phyloP scores from a whole-genome alignment of 2,329 filamentous ascomycete species.

The Colletotrichum siamense region DNA sequence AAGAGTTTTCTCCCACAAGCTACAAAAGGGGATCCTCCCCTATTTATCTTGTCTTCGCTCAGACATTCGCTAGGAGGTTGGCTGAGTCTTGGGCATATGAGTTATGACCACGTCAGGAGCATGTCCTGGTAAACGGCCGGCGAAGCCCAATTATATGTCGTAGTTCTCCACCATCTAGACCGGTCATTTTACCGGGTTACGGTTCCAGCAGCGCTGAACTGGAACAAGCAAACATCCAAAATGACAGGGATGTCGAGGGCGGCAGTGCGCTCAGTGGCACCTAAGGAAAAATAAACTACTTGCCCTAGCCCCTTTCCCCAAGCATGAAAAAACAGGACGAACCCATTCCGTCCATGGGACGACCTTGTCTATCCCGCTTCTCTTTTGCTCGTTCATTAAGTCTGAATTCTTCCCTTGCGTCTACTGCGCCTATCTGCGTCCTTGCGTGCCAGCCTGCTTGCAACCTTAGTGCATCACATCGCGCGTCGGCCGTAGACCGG shows the following conservation, averaged over 20 bases:
- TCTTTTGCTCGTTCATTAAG: not conserved
- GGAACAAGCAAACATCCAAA: not conserved
- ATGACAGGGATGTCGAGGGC: not conserved
- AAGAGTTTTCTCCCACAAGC: not conserved
- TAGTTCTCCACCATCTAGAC: not conserved
- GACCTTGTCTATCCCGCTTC: conserved; percentile 9
- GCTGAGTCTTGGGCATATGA: not conserved
- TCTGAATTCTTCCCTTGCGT: not conserved
- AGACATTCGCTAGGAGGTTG: not conserved
- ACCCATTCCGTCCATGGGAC: conserved; percentile 11
- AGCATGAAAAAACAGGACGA: conserved; percentile 1
- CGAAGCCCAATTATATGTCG: not conserved
- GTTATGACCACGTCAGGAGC: not conserved
- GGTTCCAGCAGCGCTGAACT: not conserved
- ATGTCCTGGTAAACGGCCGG: not conserved
- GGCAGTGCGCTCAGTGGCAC: not conserved
- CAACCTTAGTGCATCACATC: not conserved
- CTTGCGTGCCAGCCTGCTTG: not conserved
- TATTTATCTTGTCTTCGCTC: not conserved
- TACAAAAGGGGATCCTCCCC: not conserved
- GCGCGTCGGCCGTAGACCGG: not conserved
- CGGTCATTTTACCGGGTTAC: not conserved
- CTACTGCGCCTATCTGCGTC: not conserved
- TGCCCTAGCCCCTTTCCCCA: conserved; percentile 5
- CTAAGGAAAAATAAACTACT: not conserved